Evolutionary conservation across 2,329 filamentous ascomycete genomes (phyloP).

Genomic region (Diaporthe helianthi): DNA sequence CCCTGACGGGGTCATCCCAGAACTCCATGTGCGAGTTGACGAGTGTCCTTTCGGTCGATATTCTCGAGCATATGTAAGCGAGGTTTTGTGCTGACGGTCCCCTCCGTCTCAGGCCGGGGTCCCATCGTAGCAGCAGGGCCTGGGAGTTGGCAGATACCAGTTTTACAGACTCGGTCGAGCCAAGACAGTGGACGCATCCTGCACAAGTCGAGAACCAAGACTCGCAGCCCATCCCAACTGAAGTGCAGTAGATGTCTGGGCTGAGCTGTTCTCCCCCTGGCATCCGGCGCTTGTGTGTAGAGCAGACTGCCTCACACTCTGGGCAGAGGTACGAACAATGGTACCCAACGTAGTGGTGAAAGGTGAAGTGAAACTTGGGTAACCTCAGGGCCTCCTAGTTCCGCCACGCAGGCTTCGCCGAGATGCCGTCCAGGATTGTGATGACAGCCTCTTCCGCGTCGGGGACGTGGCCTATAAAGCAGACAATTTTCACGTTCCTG

Average conservation of each 20-base stretch:
- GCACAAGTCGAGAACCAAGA: conserved; percentile 11
- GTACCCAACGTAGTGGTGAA: conserved; percentile 10
- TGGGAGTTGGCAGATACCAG: background rate
- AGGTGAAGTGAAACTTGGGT: background rate
- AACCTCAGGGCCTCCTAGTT: background rate
- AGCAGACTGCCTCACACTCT: background rate
- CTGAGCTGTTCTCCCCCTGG: background rate
- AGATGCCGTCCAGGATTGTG: background rate
- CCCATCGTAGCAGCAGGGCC: background rate
- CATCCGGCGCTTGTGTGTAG: background rate
- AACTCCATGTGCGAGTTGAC: background rate
- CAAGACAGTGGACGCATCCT: background rate
- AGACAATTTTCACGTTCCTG: conserved; percentile 1
- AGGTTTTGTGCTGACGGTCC: background rate
- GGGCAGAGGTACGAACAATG: conserved; percentile 7
- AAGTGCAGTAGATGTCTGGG: background rate
- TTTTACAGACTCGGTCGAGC: background rate
- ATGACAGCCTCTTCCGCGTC: background rate
- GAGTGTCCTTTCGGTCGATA: background rate
- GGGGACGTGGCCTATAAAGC: background rate
- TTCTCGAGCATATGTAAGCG: background rate
- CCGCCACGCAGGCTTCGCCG: background rate
- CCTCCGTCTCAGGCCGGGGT: background rate
- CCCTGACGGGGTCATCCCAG: conserved; percentile 10
- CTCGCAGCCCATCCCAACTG: background rate